Conservation (phyloP, 2,329 filamentous ascomycete genomes). For the Fusarium tanahbumbuense region DNA sequence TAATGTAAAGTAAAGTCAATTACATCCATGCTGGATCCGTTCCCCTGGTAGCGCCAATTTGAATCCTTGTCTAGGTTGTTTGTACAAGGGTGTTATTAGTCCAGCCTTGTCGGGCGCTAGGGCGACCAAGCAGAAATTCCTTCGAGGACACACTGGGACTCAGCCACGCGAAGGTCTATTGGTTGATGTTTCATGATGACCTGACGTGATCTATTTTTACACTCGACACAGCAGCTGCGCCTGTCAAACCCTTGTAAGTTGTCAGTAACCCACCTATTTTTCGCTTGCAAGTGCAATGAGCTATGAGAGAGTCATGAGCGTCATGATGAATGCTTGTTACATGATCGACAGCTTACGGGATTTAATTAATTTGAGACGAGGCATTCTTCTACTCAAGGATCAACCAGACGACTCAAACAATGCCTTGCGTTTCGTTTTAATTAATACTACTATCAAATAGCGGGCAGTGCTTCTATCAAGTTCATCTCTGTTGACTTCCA, state of each 20-base stretch:
- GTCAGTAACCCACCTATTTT: not conserved
- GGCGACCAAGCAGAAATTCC: conserved; percentile 13
- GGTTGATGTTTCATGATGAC: conserved; percentile 27
- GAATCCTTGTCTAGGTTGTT: conserved; percentile 13
- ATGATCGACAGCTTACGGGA: conserved; percentile 26
- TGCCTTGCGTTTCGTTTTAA: conserved; percentile 15
- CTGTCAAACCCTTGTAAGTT: conserved; percentile 4
- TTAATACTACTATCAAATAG: not conserved
- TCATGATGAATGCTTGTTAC: conserved; percentile 20
- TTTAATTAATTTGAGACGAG: conserved; percentile 24
- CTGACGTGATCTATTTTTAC: conserved; percentile 39
- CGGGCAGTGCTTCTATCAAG: not conserved
- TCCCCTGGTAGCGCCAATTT: conserved; percentile 30
- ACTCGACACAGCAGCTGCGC: conserved; percentile 20
- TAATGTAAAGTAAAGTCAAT: conserved; percentile 4
- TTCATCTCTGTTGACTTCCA: not conserved
- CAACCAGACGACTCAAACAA: not conserved
- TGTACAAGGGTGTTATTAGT: conserved; percentile 25
- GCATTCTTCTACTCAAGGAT: conserved; percentile 21
- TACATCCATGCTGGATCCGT: conserved; percentile 14
- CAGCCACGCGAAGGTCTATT: conserved; percentile 31
- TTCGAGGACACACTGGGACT: conserved; percentile 10
- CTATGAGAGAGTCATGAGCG: not conserved
- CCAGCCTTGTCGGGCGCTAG: conserved; percentile 36
- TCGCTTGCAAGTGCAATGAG: conserved; percentile 8